A percentile compares a stretch with the other conserved stretches of the same genome.
phyloP scores from a whole-genome alignment of 2,329 filamentous ascomycete genomes.

The Fonsecaea multimorphosa region DNA sequence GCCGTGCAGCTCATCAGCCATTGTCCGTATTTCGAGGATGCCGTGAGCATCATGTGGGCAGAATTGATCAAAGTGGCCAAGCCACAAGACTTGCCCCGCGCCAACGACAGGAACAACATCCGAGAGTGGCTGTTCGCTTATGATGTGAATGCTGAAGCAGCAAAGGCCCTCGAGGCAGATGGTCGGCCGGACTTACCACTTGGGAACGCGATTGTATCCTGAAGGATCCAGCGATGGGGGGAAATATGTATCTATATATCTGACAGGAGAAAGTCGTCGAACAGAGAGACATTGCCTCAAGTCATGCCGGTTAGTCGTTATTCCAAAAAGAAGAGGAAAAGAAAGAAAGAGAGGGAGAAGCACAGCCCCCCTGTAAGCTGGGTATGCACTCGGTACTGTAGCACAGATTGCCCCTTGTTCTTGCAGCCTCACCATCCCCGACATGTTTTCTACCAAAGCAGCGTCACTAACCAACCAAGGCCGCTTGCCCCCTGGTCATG shows the following conservation, averaged over 20 bases:
- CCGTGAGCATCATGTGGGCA: not conserved
- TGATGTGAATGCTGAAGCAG: not conserved
- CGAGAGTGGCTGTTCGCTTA: not conserved
- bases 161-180: not conserved
- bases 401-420: not conserved
- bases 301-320: not conserved
- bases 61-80: not conserved
- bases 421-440: not conserved
- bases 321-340: not conserved
- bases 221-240: not conserved
- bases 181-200: not conserved
- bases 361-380: not conserved
- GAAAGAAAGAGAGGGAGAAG: not conserved
- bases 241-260: too few species aligned
- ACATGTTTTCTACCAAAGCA: not conserved
- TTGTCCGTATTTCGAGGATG: not conserved
- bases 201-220: not conserved
- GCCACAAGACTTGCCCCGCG: not conserved
- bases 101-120: not conserved
- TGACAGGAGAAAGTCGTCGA: too few species aligned
- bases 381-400: too few species aligned
- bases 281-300: not conserved
- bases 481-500: too few species aligned
- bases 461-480: too few species aligned
- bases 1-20: not conserved